Evolutionary conservation across 176 grass and related monocot species (phyloP).

Genomic region (Chrysopogon serrulatus): DNA sequence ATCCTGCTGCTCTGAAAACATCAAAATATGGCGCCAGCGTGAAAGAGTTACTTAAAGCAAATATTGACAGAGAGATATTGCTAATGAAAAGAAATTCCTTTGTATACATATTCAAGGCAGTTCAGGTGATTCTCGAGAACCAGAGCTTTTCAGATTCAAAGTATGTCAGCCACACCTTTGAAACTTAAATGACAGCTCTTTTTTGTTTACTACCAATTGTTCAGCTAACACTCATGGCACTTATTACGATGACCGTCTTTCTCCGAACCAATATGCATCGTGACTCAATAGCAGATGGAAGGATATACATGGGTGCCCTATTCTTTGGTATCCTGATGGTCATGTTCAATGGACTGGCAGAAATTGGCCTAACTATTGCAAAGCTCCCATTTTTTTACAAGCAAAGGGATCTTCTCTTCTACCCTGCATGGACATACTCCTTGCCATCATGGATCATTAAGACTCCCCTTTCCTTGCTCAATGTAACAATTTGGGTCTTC

Average conservation of each 20-base stretch:
- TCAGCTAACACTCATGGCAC: constrained; percentile 43
- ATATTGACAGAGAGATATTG: constrained; percentile 55
- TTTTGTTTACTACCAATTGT: neutral
- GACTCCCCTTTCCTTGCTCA: constrained; percentile 49
- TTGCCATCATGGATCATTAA: constrained; percentile 70
- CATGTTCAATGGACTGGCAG: constrained; percentile 80
- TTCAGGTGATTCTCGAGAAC: constrained; percentile 36
- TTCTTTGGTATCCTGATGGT: constrained; percentile 56
- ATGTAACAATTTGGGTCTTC: constrained; percentile 73
- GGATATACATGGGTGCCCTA: constrained; percentile 62
- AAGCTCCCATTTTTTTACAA: constrained; percentile 86
- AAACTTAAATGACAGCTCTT: neutral
- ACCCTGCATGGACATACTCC: constrained; percentile 70
- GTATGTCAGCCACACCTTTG: neutral
- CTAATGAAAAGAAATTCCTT: constrained; percentile 81
- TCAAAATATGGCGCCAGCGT: constrained; percentile 55
- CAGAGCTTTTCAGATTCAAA: neutral
- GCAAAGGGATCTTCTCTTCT: constrained; percentile 79
- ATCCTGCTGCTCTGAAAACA: constrained; percentile 59
- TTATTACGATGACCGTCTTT: constrained; percentile 73
- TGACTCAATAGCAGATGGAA: constrained; percentile 21
- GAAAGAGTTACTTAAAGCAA: constrained; percentile 70
- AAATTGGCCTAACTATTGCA: constrained; percentile 55
- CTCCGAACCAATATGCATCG: constrained; percentile 61
- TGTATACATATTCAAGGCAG: constrained; percentile 61